Conservation (phyloP, 495 filamentous ascomycete species). For the Podospora didyma region DNA sequence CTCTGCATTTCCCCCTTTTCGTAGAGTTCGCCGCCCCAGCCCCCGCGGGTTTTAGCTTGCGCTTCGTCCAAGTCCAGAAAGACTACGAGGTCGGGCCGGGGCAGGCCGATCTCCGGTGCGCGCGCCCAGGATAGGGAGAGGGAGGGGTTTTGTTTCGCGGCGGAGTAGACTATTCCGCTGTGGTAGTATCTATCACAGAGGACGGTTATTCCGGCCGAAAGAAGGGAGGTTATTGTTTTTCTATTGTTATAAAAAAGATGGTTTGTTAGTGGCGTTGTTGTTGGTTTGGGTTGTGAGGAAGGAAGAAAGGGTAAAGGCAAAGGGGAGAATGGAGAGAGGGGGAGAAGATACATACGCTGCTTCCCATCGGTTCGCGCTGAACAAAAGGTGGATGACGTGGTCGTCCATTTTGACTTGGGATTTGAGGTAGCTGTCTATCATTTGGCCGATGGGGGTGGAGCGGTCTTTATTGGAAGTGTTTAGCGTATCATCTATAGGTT, state of each 20-base stretch:
- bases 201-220: slow-evolving; percentile 65
- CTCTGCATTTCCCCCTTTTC: slow-evolving; percentile 81
- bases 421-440: slow-evolving; percentile 86
- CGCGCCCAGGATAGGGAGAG: slow-evolving; percentile 74
- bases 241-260: slow-evolving; percentile 24
- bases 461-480: slow-evolving; percentile 54
- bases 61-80: slow-evolving; percentile 78
- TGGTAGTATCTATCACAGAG: slow-evolving; percentile 93
- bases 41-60: slow-evolving; percentile 69
- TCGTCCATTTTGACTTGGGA: slow-evolving; percentile 73
- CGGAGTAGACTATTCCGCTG: slow-evolving; percentile 88
- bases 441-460: slow-evolving; percentile 79
- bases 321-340: too few species aligned
- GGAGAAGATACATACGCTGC: slow-evolving; percentile 58
- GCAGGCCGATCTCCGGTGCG: slow-evolving; percentile 80
- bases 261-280: too few species aligned
- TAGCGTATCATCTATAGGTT: not conserved
- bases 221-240: slow-evolving; percentile 55
- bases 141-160: slow-evolving; percentile 74
- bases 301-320: slow-evolving; percentile 5
- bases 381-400: slow-evolving; percentile 90
- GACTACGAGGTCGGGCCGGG: slow-evolving; percentile 79
- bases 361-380: slow-evolving; percentile 97
- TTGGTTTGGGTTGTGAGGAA: not conserved
- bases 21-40: slow-evolving; percentile 85